A percentile compares a stretch with the other conserved stretches of the same genome.
Evolutionary conservation across 2,329 filamentous ascomycete genomes (phyloP).

Genomic region (Xylariaceae sp.): DNA sequence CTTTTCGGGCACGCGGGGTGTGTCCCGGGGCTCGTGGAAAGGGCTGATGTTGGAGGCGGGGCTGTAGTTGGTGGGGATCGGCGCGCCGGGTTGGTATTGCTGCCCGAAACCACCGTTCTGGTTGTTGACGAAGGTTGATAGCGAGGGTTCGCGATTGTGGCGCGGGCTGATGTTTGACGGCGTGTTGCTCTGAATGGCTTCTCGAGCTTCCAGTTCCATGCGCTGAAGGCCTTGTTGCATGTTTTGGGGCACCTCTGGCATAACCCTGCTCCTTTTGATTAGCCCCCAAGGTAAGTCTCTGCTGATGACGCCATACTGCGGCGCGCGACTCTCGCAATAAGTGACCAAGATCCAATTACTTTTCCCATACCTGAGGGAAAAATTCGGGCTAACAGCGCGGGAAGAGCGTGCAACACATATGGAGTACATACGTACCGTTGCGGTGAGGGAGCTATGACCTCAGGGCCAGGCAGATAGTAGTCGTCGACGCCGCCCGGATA

Average conservation of each 20-base stretch:
- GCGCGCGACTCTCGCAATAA: background rate
- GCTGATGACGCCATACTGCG: slow-evolving; percentile 5
- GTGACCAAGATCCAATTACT: no score
- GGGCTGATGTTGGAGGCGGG: slow-evolving; percentile 35
- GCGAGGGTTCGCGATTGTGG: slow-evolving; percentile 42
- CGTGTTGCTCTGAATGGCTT: slow-evolving; percentile 37
- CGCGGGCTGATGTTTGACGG: slow-evolving; percentile 28
- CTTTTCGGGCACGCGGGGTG: slow-evolving; percentile 35
- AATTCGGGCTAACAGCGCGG: background rate
- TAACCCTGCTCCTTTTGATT: slow-evolving; percentile 58
- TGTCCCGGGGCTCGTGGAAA: slow-evolving; percentile 38
- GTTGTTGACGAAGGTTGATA: slow-evolving; percentile 37
- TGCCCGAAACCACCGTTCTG: slow-evolving; percentile 25
- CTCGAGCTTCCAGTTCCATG: slow-evolving; percentile 75
- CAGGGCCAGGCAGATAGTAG: slow-evolving; percentile 59
- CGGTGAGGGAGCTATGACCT: slow-evolving; percentile 54
- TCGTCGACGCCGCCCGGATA: slow-evolving; percentile 56
- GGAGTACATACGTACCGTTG: slow-evolving; percentile 46
- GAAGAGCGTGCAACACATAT: background rate
- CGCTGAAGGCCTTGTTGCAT: slow-evolving; percentile 93
- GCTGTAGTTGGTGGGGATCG: slow-evolving; percentile 31
- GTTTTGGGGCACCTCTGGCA: slow-evolving; percentile 92
- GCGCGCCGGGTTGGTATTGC: slow-evolving; percentile 29
- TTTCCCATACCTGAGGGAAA: no score
- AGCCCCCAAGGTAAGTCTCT: slow-evolving; percentile 13